Evolutionary conservation across 495 filamentous ascomycete species (phyloP).

Genomic region (Penicillium canescens): DNA sequence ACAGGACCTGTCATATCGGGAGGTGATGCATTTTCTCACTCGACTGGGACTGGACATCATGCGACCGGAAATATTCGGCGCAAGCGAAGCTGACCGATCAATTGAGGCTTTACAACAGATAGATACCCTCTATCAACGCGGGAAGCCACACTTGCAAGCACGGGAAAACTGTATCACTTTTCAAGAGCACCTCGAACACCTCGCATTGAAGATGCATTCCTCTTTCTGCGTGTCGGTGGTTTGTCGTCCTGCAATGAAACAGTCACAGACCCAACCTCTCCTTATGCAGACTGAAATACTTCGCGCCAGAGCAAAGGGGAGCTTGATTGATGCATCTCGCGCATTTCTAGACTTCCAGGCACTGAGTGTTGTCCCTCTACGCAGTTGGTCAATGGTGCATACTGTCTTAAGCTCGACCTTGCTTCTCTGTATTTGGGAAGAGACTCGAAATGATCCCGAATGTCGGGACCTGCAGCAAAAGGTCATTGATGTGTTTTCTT

Average conservation of each 20-base stretch:
- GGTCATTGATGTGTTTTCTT: constrained; percentile 37
- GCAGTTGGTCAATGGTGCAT: constrained; percentile 43
- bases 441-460: constrained; percentile 35
- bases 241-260: constrained; percentile 37
- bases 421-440: constrained; percentile 41
- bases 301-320: constrained; percentile 25
- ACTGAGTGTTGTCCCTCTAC: constrained; percentile 31
- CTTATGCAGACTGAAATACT: constrained; percentile 16
- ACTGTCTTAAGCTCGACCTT: constrained; percentile 38
- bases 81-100: constrained; percentile 10
- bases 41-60: constrained; percentile 28
- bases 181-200: constrained; percentile 36
- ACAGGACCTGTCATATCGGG: constrained; percentile 24
- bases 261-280: background rate
- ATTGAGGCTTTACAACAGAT: constrained; percentile 22
- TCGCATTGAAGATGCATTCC: constrained; percentile 36
- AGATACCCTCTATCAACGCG: constrained; percentile 22
- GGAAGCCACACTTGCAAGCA: constrained; percentile 21
- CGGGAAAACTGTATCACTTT: constrained; percentile 28
- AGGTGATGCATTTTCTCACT: constrained; percentile 34
- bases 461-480: constrained; percentile 33
- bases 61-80: constrained; percentile 6
- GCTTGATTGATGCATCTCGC: constrained; percentile 32
- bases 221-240: constrained; percentile 33
- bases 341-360: constrained; percentile 38